Base-by-base conservation (phyloP, 2,329 filamentous ascomycete genomes). In the Pezicula radicicola region DNA sequence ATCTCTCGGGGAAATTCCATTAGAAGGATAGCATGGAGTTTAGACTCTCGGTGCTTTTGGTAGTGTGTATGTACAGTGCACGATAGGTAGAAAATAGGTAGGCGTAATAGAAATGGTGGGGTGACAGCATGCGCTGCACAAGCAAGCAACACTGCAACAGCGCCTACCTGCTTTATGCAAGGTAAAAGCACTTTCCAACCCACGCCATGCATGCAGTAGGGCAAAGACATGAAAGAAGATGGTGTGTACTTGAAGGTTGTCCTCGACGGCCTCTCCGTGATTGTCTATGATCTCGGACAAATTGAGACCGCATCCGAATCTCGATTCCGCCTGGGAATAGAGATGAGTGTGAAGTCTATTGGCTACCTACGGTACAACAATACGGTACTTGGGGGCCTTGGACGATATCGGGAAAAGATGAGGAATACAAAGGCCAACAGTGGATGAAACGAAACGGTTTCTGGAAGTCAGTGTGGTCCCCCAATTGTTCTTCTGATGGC, bases 181-280 rank as follows among this genome's bases (percentile, higher is more conserved):
- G 12, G 46, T 15, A 41, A 46, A 46, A 49, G 50, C 48, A 16
- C n/a, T 16, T 16, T 9, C n/a, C 8, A 9, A 16, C 37, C n/a
- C 37, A 53, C 51, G 54, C 54, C 51, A 53, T 56, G 54, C 54
- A 50, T 50, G 51, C 42, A 51, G 46, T 52, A 50, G 53, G 49
- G 50, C 27, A 40, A 40, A 21, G n/a, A 40, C n/a, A 21, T 13
- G 37, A 40, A 40, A 40, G 10, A 15, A 15, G 37, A 18, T 18
- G 37, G 37, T 16, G 37, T 9, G 19, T 16, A 25, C 25, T 25
- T 25, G 5, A 7, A 25, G 25, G 25, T 25, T 6, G 25, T 25
- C 25, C 25, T 6, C 25, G 25, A 37, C 13, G 7, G 37, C n/a
- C 37, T 18, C 15, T 18, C 10, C 9, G 37, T 3, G 37, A 3